These are phyloP conservation scores for Trichophyton simii DNA, from an alignment of 2,329 filamentous ascomycete species.

Conservation along the genomic window DNA sequence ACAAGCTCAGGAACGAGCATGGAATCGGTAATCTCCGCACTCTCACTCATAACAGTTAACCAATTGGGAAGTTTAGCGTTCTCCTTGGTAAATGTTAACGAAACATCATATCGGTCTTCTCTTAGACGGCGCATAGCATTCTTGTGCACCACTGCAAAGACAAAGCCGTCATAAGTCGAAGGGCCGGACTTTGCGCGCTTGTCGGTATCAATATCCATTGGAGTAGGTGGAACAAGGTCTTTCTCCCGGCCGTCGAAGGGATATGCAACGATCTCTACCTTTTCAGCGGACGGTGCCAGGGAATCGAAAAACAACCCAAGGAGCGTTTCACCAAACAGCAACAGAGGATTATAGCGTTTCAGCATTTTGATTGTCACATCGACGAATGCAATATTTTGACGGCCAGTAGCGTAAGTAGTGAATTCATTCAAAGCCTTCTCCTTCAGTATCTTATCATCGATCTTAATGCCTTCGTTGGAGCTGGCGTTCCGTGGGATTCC, in stretches of 20 bases:
- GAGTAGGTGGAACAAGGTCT: constrained; percentile 55
- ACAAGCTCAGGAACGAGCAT: constrained; percentile 80
- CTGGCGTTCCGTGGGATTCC: constrained; percentile 34
- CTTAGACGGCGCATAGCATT: constrained; percentile 78
- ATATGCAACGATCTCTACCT: constrained; percentile 64
- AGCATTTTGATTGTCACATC: constrained; percentile 70
- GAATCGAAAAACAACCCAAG: constrained; percentile 71
- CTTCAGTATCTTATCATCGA: constrained; percentile 47
- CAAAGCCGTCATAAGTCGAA: constrained; percentile 72
- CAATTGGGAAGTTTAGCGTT: constrained; percentile 77
- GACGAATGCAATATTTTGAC: constrained; percentile 83
- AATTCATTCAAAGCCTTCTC: constrained; percentile 84
- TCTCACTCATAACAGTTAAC: constrained; percentile 94
- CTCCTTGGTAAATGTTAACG: constrained; percentile 86
- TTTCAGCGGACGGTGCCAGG: constrained; percentile 56
- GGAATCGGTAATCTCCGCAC: constrained; percentile 79
- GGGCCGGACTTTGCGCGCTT: constrained; percentile 45
- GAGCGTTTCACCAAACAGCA: constrained; percentile 52
- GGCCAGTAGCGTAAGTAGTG: constrained; percentile 74
- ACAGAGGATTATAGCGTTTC: constrained; percentile 76
- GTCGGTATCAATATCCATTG: constrained; percentile 47
- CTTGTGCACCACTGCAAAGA: constrained; percentile 94
- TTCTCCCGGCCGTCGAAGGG: constrained; percentile 87
- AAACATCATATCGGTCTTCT: constrained; percentile 88
- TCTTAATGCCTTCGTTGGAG: constrained; percentile 6